phyloP scores from a whole-genome alignment of 345 rosid species.

The Acer negundo region DNA sequence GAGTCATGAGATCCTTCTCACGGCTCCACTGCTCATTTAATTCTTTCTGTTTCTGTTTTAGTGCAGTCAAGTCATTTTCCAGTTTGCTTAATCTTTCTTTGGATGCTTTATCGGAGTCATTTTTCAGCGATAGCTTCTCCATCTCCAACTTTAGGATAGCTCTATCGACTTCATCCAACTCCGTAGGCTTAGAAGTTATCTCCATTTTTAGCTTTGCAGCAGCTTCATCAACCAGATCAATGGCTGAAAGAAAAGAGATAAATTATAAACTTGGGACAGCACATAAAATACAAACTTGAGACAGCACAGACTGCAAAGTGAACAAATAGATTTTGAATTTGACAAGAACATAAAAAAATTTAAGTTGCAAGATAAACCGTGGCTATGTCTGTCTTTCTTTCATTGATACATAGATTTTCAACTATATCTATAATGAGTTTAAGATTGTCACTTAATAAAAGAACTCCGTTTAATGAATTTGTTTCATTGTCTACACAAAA shows the following conservation, averaged over 20 bases:
- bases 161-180: conserved; percentile 87
- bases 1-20: conserved; percentile 73
- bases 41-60: conserved; percentile 75
- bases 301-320: background rate
- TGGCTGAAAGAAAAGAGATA: conserved; percentile 55
- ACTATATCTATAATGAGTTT: too few species aligned
- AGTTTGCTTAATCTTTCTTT: conserved; percentile 81
- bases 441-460: too few species aligned
- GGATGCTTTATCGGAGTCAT: conserved; percentile 82
- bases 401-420: background rate
- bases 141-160: conserved; percentile 84
- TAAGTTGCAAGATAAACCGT: background rate
- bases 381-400: background rate
- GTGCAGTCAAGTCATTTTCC: conserved; percentile 59
- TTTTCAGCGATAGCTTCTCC: conserved; percentile 89
- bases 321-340: conserved; percentile 3
- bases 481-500: too few species aligned
- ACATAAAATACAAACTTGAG: background rate
- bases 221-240: conserved; percentile 97
- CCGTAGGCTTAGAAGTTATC: conserved; percentile 95
- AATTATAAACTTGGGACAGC: conserved; percentile 16
- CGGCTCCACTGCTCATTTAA: conserved; percentile 72
- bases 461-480: too few species aligned
- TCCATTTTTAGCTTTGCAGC: conserved; percentile 98
- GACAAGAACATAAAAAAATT: background rate